phyloP scores from a whole-genome alignment of 352 stramenopile species.

The Globisporangium nunn region DNA sequence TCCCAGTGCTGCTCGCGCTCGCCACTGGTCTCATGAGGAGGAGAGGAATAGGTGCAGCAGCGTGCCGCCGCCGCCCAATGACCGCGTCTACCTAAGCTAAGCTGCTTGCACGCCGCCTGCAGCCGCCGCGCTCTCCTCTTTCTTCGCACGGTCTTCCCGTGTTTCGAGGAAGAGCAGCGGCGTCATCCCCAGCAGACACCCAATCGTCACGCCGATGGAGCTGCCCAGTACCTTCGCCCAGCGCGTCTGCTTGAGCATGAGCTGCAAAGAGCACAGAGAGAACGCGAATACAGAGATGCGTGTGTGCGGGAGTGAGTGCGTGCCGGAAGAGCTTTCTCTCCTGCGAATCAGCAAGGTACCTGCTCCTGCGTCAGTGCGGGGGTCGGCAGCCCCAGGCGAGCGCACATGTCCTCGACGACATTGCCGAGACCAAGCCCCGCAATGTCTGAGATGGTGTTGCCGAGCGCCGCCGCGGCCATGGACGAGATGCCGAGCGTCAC shows the following conservation, averaged over 20 bases:
- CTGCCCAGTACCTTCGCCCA: conserved; percentile 60
- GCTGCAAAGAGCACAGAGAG: neutral
- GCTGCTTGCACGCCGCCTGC: conserved; percentile 1
- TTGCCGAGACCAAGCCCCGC: conserved; percentile 62
- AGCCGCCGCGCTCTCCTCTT: neutral
- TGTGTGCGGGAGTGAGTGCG: neutral
- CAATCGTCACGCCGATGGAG: conserved; percentile 63
- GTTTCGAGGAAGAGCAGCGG: conserved; percentile 76
- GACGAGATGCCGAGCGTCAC: conserved; percentile 83
- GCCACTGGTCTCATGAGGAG: neutral
- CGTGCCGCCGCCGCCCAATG: neutral
- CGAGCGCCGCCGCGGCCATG: conserved; percentile 79
- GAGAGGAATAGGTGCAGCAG: neutral
- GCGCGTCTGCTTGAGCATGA: conserved; percentile 58
- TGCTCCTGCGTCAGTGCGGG: conserved; percentile 51
- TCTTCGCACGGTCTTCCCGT: conserved; percentile 23
- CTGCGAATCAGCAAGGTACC: neutral
- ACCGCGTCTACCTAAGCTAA: neutral
- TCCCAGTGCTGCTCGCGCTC: conserved; percentile 5
- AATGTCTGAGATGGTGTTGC: conserved; percentile 81
- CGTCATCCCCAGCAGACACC: conserved; percentile 69
- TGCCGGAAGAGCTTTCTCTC: neutral
- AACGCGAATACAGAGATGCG: neutral
- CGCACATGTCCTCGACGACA: conserved; percentile 75
- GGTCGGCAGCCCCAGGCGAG: conserved; percentile 49